These are phyloP conservation scores for Raffaelea albimanens DNA, from an alignment of 2,329 filamentous ascomycete genomes.

Conservation along the genomic window DNA sequence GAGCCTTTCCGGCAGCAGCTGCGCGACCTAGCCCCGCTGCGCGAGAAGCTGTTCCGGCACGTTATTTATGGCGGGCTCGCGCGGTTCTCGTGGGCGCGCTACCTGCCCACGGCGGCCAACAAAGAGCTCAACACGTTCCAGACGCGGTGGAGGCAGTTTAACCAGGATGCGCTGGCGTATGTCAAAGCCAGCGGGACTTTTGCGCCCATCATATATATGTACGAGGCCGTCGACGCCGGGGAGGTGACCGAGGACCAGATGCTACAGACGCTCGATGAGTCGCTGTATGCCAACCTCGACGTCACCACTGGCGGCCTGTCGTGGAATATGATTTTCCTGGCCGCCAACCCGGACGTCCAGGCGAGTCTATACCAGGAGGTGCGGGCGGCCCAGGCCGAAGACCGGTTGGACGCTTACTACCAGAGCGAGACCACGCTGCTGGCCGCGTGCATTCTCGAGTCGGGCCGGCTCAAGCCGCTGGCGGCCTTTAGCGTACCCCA, in stretches of 20 bases:
- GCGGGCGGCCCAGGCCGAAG: neutral
- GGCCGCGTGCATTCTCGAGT: slow-evolving; percentile 27
- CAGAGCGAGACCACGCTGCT: slow-evolving; percentile 17
- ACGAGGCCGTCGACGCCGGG: slow-evolving; percentile 11
- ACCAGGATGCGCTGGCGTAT: slow-evolving; percentile 15
- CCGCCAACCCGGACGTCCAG: slow-evolving; percentile 23
- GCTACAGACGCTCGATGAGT: slow-evolving; percentile 35
- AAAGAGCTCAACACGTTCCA: slow-evolving; percentile 20
- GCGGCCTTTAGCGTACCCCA: slow-evolving; percentile 32
- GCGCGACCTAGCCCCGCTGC: slow-evolving; percentile 10
- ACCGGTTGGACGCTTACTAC: slow-evolving; percentile 16
- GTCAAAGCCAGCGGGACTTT: neutral
- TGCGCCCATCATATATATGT: slow-evolving; percentile 12
- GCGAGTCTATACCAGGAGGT: slow-evolving; percentile 19
- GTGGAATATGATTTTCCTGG: slow-evolving; percentile 33
- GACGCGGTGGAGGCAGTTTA: slow-evolving; percentile 22
- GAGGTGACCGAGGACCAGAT: slow-evolving; percentile 19
- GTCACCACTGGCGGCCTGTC: slow-evolving; percentile 31
- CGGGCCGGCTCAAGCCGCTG: slow-evolving; percentile 26
- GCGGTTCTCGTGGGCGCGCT: slow-evolving; percentile 17
- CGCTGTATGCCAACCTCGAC: slow-evolving; percentile 36
- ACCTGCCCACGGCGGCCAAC: slow-evolving; percentile 19
- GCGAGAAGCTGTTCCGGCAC: slow-evolving; percentile 14
- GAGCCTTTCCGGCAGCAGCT: slow-evolving; percentile 17
- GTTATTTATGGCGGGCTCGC: slow-evolving; percentile 25